These are phyloP conservation scores for Clavispora vitiphila DNA, from an alignment of 805 yeast species.

Conservation along the genomic window DNA sequence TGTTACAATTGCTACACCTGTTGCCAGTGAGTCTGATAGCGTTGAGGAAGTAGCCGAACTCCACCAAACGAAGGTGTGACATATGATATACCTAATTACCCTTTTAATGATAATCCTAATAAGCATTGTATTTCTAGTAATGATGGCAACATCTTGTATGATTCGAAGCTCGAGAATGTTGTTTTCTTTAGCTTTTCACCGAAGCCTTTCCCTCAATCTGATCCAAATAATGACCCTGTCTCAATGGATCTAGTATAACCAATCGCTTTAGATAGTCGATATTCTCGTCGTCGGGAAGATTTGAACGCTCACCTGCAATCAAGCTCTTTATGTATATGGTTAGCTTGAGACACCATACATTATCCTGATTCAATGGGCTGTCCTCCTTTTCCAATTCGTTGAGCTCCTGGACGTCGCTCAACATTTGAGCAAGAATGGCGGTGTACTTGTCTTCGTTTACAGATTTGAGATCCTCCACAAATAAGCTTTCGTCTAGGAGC, in stretches of 20 bases:
- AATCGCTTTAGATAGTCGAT: conserved; percentile 37
- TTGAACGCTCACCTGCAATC: no score
- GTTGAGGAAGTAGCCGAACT: not conserved
- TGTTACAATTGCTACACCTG: not conserved
- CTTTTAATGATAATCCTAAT: no score
- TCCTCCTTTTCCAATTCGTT: conserved; percentile 72
- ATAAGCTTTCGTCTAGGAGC: conserved; percentile 50
- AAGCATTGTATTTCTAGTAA: no score
- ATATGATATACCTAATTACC: no score
- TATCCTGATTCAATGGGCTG: conserved; percentile 43
- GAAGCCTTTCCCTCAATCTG: conserved; percentile 14
- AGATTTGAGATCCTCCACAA: conserved; percentile 21
- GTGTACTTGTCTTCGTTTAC: conserved; percentile 5
- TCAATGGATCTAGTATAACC: conserved; percentile 56
- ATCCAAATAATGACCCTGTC: conserved; percentile 55
- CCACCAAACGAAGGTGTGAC: not conserved
- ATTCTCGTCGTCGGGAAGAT: conserved; percentile 25
- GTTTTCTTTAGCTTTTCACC: not conserved
- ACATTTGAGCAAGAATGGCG: conserved; percentile 29
- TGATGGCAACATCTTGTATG: no score
- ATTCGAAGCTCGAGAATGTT: no score
- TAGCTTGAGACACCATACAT: conserved; percentile 72
- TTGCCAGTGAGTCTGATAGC: not conserved
- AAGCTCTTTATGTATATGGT: conserved; percentile 43
- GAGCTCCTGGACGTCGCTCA: conserved; percentile 52